Evolutionary conservation across 1,139 yeast genomes (phyloP).

Genomic region (Debaryomyces fabryi): DNA sequence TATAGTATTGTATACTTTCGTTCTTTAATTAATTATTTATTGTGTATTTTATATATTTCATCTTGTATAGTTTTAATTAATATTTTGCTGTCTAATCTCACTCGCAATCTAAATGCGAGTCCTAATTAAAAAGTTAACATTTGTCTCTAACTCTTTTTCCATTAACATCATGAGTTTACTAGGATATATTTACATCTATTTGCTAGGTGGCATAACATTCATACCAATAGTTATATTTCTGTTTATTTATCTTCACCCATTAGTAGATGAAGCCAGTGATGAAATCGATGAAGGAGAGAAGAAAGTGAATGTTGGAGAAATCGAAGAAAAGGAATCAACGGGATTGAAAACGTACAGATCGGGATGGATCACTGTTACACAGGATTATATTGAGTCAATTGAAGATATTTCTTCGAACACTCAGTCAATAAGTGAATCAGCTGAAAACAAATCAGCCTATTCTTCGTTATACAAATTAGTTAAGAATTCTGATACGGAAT

Average conservation of each 20-base stretch:
- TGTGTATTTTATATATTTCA: slow-evolving; percentile 7
- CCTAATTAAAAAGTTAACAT: background rate
- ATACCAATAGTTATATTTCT: slow-evolving; percentile 55
- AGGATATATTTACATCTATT: slow-evolving; percentile 31
- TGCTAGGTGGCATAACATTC: slow-evolving; percentile 81
- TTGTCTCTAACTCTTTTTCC: background rate
- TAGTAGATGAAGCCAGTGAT: slow-evolving; percentile 15
- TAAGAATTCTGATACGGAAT: slow-evolving; percentile 28
- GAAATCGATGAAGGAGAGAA: slow-evolving; percentile 22
- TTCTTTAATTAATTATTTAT: slow-evolving; percentile 8
- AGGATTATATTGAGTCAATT: slow-evolving; percentile 62
- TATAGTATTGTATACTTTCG: slow-evolving; percentile 3
- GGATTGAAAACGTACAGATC: slow-evolving; percentile 69
- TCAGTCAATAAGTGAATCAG: slow-evolving; percentile 39
- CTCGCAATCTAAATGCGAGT: background rate
- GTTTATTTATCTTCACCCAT: slow-evolving; percentile 41
- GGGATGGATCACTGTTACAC: slow-evolving; percentile 86
- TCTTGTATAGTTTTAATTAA: slow-evolving; percentile 9
- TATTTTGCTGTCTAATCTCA: background rate
- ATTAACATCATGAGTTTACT: slow-evolving; percentile 20
- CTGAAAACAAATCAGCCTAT: slow-evolving; percentile 56
- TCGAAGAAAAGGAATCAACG: slow-evolving; percentile 57
- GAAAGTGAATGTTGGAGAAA: slow-evolving; percentile 58
- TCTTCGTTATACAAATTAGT: slow-evolving; percentile 62
- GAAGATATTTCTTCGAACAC: slow-evolving; percentile 39